A percentile compares a stretch with the other conserved stretches of the same genome.
These are phyloP conservation scores for Fraxinus sp. DNA, from an alignment of 305 asterid species.

Conservation along the genomic window DNA sequence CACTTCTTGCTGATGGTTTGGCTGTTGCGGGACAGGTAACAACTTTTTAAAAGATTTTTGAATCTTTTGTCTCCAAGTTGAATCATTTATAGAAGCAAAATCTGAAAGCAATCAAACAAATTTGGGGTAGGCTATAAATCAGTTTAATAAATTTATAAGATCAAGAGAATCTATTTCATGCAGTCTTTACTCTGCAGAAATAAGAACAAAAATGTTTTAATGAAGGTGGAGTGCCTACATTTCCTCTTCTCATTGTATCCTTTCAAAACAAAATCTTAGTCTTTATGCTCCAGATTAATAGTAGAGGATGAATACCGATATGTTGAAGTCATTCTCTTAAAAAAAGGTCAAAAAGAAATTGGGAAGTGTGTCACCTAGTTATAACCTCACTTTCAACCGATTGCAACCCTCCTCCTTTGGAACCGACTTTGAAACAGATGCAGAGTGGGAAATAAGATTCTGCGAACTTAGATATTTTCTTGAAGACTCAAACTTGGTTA, in stretches of 20 bases:
- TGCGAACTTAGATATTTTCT: neutral
- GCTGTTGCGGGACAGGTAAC: slow-evolving; percentile 97
- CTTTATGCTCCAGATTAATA: neutral
- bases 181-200: neutral
- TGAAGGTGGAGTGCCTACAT: neutral
- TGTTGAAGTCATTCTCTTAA: neutral
- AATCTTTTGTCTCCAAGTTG: neutral
- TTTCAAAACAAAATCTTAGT: neutral
- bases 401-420: neutral
- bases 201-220: neutral
- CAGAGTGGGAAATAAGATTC: neutral
- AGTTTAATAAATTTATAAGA: neutral
- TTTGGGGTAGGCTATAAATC: neutral
- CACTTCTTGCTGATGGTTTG: slow-evolving; percentile 91
- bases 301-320: neutral
- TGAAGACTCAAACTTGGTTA: neutral
- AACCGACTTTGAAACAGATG: neutral
- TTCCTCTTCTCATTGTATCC: neutral
- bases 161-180: neutral
- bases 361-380: neutral
- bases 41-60: neutral
- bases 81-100: neutral
- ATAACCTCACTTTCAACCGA: neutral
- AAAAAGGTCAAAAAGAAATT: neutral
- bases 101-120: neutral